phyloP scores from a whole-genome alignment of 306 rosid genomes.

The Rosa persica region DNA sequence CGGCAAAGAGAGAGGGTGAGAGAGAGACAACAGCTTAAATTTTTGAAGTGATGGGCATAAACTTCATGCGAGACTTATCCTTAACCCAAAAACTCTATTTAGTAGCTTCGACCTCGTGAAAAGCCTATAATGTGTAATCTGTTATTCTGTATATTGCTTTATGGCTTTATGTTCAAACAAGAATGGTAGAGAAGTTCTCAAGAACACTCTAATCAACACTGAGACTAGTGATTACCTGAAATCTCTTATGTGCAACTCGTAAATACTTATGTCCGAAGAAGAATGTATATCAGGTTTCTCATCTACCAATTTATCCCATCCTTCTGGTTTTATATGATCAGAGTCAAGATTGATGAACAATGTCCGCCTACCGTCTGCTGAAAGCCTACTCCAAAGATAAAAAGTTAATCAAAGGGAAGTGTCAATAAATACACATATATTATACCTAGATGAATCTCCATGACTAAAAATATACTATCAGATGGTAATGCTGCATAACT shows the following conservation, averaged over 20 bases:
- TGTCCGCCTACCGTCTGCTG: conserved; percentile 70
- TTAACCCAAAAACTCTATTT: not conserved
- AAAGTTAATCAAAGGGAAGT: conserved; percentile 17
- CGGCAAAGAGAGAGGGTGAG: not conserved
- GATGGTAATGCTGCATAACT: conserved; percentile 15
- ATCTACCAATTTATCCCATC: conserved; percentile 70
- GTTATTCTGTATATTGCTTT: not conserved
- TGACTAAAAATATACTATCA: not conserved
- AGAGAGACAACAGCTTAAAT: not conserved
- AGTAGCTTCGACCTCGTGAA: not conserved
- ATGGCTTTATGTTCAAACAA: conserved; percentile 10
- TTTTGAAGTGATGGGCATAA: not conserved
- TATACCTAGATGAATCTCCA: not conserved
- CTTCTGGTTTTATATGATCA: conserved; percentile 64
- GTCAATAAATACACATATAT: conserved; percentile 6
- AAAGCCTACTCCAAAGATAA: conserved; percentile 58
- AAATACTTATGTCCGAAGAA: conserved; percentile 82
- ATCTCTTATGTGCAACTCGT: conserved; percentile 88
- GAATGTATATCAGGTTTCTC: conserved; percentile 65
- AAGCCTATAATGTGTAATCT: not conserved
- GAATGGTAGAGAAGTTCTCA: conserved; percentile 15
- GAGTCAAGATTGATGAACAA: conserved; percentile 61
- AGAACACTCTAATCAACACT: conserved; percentile 11
- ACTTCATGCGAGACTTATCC: not conserved
- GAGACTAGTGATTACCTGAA: conserved; percentile 59